Conservation (phyloP, 768 basidiomycete genomes). For the Clavulina sp. region DNA sequence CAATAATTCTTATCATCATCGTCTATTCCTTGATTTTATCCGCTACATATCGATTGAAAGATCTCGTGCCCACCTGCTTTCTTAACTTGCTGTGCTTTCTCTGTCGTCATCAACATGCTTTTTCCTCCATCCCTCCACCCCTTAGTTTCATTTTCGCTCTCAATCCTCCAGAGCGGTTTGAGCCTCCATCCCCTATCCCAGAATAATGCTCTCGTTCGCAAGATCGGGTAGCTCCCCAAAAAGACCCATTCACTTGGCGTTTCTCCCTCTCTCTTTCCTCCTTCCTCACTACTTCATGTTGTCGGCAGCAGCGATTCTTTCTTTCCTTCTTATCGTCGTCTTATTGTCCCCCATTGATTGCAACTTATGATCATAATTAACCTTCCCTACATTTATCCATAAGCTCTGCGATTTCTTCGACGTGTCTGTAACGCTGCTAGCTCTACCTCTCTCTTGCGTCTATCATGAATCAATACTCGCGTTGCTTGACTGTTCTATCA, state of each 20-base stretch:
- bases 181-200: not conserved
- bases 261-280: not conserved
- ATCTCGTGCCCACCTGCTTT: no score
- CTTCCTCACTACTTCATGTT: not conserved
- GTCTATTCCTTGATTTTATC: not conserved
- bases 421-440: no score
- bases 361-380: no score
- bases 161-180: no score
- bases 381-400: no score
- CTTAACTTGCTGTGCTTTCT: not conserved
- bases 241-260: not conserved
- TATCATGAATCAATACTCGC: no score
- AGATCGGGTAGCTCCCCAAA: not conserved
- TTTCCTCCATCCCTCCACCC: not conserved
- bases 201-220: not conserved
- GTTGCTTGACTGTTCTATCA: no score
- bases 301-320: slow-evolving; percentile 1
- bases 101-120: not conserved
- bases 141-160: not conserved
- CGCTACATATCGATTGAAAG: not conserved
- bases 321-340: not conserved
- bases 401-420: no score
- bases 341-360: no score
- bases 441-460: no score
- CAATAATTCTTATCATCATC: not conserved